Evolutionary conservation across 2,329 filamentous ascomycete genomes (phyloP).

Genomic region (Endothia cerciana): DNA sequence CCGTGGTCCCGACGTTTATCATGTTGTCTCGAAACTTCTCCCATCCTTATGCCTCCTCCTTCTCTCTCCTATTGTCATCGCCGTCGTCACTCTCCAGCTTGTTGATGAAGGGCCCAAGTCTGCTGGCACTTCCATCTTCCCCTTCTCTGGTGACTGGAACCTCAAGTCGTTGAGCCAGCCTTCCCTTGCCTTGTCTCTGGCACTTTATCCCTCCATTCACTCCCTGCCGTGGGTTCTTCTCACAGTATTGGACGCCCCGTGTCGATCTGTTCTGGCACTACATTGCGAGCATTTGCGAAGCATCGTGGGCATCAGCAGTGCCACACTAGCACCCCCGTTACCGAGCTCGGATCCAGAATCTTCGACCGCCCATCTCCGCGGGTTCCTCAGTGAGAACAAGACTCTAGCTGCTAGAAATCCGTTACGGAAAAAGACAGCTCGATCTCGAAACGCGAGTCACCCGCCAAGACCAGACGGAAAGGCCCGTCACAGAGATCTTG

Average conservation of each 20-base stretch:
- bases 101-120: slow-evolving; percentile 5
- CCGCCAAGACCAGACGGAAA: background rate
- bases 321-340: slow-evolving; percentile 12
- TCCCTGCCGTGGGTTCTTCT: background rate
- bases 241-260: background rate
- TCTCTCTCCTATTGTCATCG: background rate
- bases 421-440: background rate
- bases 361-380: slow-evolving; percentile 1
- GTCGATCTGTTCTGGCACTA: slow-evolving; percentile 1
- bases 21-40: slow-evolving; percentile 17
- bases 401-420: background rate
- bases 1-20: slow-evolving; percentile 24
- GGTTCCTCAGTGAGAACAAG: background rate
- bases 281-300: background rate
- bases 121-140: slow-evolving; percentile 11
- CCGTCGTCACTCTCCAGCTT: background rate
- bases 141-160: slow-evolving; percentile 21
- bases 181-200: slow-evolving; percentile 9
- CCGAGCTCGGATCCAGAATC: slow-evolving; percentile 8
- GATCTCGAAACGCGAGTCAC: no score
- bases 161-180: slow-evolving; percentile 6
- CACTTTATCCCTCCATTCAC: slow-evolving; percentile 3
- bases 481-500: slow-evolving; percentile 10
- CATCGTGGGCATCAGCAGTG: slow-evolving; percentile 16
- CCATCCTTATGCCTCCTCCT: slow-evolving; percentile 4